Evolutionary conservation across 129 eudicot species (phyloP).

Genomic region (Centaurea solstitialis): DNA sequence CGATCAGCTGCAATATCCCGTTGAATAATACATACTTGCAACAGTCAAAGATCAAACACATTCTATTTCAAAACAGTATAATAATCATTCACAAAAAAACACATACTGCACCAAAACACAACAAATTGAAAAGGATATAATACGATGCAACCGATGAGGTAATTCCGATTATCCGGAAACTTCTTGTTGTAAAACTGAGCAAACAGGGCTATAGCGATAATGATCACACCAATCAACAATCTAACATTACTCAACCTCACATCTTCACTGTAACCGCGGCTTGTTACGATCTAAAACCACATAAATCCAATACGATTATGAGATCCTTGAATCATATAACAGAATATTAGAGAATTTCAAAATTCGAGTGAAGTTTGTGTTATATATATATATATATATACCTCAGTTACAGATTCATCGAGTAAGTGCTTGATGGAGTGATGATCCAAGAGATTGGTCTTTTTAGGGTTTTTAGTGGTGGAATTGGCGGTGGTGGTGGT

Average conservation of each 20-base stretch:
- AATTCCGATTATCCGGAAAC: constrained; percentile 66
- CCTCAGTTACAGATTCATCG: constrained; percentile 75
- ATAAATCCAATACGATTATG: neutral
- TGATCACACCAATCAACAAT: constrained; percentile 54
- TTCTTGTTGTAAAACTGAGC: constrained; percentile 83
- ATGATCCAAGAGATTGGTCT: constrained; percentile 62
- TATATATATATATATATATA: no score
- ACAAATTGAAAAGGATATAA: constrained; percentile 52
- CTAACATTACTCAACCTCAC: constrained; percentile 68
- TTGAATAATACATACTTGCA: constrained; percentile 51
- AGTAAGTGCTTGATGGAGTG: constrained; percentile 65
- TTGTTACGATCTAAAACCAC: constrained; percentile 49
- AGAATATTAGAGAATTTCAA: neutral
- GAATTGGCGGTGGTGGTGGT: constrained; percentile 1
- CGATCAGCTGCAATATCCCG: constrained; percentile 61
- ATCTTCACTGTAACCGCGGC: constrained; percentile 67
- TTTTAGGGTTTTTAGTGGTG: constrained; percentile 38
- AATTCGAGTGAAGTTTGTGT: neutral
- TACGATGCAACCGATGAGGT: constrained; percentile 57
- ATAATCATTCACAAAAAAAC: neutral
- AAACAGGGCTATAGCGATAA: constrained; percentile 57
- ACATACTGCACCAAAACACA: neutral
- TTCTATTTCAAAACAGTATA: neutral
- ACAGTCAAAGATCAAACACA: constrained; percentile 53
- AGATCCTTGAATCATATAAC: neutral